Evolutionary conservation across 164 flowering plant species (phyloP).

Genomic region (Vitis amurensis): DNA sequence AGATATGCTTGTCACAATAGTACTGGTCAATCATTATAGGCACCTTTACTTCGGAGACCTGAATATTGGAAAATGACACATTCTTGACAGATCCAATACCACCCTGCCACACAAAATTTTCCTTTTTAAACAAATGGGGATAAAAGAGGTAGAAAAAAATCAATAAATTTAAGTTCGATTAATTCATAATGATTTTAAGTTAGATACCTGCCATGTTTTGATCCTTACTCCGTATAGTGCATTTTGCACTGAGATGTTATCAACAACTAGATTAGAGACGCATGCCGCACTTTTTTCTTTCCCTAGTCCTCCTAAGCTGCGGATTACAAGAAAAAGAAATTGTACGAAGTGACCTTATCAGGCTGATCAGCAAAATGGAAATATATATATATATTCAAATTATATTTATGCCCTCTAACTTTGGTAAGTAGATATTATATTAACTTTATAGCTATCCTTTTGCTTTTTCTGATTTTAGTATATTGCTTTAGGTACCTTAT

Average conservation of each 20-base stretch:
- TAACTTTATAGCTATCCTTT: too few relatives aligned
- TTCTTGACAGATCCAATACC: slow-evolving; percentile 67
- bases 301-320: slow-evolving; percentile 88
- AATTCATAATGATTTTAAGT: background rate
- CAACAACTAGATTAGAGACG: slow-evolving; percentile 57
- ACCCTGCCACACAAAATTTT: slow-evolving; percentile 41
- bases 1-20: slow-evolving; percentile 63
- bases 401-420: too few relatives aligned
- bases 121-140: background rate
- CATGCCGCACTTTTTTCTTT: slow-evolving; percentile 66
- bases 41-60: slow-evolving; percentile 57
- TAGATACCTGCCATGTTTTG: slow-evolving; percentile 72
- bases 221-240: slow-evolving; percentile 61
- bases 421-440: too few relatives aligned
- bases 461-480: background rate
- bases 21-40: slow-evolving; percentile 86
- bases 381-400: too few relatives aligned
- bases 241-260: slow-evolving; percentile 43
- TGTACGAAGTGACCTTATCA: background rate
- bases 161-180: background rate
- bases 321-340: background rate
- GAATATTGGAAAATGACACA: slow-evolving; percentile 68
- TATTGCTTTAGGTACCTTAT: slow-evolving; percentile 49
- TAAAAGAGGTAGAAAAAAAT: background rate
- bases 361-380: too few relatives aligned